Base-by-base conservation (phyloP, 495 filamentous ascomycete species). In the Xylaria bambusicola region DNA sequence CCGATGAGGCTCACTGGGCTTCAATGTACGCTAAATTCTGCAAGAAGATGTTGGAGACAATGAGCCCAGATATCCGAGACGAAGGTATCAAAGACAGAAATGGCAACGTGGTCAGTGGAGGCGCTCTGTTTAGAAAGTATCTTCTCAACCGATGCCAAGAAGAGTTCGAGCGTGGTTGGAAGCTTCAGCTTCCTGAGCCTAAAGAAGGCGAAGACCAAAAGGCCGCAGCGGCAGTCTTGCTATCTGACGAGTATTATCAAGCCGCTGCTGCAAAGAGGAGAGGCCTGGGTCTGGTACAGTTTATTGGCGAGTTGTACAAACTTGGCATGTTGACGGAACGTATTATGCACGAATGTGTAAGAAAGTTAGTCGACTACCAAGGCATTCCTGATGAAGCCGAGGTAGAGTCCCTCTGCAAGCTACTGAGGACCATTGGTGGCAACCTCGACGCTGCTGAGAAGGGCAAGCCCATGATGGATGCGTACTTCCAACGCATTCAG, bases 1-100 rank as follows among this genome's bases (percentile, higher is more conserved):
- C 92, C 26, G 94, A 99, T 73, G 94, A 99, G 73, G 91, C 93
- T 62, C 93, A 97, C 75, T 99, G 95, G 95, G 93, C 94, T 31
- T 90, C 90, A 17, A 98, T 98, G 92, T 98, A 98, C 70, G 95
- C 94, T 68, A 95, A 92, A 75, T 99, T 99, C 84, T 96, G 92
- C 81, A 91, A 94, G 81, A 85, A 88, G 52, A 99, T 99, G 94
- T 80, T 98, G 47, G 88, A 93, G 71, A 90, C 83, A 45, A 98
- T 98, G 93, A 96, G 92, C 76, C 73, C 88, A 6, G 93, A 97
- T 21, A 96, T 99, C 71, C 90, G 91, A 65, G 94, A 99, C 64
- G 93, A 97, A 79, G 91, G 84, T 66, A 92, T 98, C 64, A 82
- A 80, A 13, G 93, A 99, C 77, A 93, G 90, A 80, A 80, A 77